phyloP scores from a whole-genome alignment of 371 early-diverging fungal genomes.

The Blakeslea trispora region DNA sequence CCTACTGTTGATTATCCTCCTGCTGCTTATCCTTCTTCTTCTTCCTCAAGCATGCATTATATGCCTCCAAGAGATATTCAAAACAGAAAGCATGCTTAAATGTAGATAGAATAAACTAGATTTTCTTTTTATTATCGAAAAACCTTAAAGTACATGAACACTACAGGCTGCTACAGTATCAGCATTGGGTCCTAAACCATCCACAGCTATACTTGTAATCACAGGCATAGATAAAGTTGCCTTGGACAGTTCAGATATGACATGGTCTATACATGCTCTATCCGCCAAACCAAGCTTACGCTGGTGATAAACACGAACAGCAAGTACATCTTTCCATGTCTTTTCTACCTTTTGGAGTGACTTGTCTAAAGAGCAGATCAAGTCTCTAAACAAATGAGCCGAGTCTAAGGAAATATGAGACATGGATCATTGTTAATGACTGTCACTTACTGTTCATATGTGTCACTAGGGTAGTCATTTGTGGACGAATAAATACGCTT shows the following conservation, averaged over 20 bases:
- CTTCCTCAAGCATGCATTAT: slow-evolving; percentile 12
- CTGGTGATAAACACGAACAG: slow-evolving; percentile 13
- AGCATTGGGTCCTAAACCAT: neutral
- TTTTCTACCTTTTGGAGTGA: slow-evolving; percentile 12
- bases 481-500: neutral
- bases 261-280: neutral
- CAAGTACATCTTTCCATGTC: slow-evolving; percentile 14
- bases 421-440: neutral
- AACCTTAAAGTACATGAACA: neutral
- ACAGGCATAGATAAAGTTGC: neutral
- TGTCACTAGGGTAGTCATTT: slow-evolving; percentile 13
- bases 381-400: neutral
- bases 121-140: too few relatives aligned
- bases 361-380: slow-evolving; percentile 1
- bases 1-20: slow-evolving; percentile 1
- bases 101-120: neutral
- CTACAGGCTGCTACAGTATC: neutral
- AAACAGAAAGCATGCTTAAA: slow-evolving; percentile 22
- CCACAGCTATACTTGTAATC: neutral
- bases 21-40: neutral
- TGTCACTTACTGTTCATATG: slow-evolving; percentile 4
- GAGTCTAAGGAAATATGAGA: neutral
- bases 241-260: neutral
- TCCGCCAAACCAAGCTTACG: neutral
- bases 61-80: slow-evolving; percentile 17